phyloP scores from a whole-genome alignment of 148 eudicot genomes.

The Chenopodium suecicum region DNA sequence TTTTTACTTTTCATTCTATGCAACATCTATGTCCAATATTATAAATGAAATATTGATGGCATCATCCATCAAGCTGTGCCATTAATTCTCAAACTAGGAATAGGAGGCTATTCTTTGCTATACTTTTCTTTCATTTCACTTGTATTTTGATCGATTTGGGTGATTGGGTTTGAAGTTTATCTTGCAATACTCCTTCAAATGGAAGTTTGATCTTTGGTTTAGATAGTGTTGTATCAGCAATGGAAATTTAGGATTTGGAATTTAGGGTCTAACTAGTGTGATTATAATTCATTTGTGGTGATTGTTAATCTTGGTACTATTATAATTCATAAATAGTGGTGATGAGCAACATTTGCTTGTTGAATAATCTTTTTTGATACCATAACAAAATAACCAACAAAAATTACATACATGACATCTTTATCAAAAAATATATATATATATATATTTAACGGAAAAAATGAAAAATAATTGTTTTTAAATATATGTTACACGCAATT shows the following conservation, averaged over 20 bases:
- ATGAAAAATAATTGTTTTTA: too few species aligned
- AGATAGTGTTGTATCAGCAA: constrained; percentile 9
- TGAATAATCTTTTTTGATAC: background rate
- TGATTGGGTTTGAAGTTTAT: background rate
- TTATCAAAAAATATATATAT: too few species aligned
- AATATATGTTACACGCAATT: too few species aligned
- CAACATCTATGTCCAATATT: background rate
- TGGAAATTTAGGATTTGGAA: background rate
- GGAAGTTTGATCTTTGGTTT: constrained; percentile 5
- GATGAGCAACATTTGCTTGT: background rate
- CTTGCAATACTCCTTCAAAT: background rate
- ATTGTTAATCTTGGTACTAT: too few species aligned
- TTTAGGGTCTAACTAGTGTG: background rate
- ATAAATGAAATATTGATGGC: background rate
- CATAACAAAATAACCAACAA: background rate
- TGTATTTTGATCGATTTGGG: background rate
- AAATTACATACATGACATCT: too few species aligned
- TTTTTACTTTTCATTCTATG: background rate
- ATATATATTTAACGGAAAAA: too few species aligned
- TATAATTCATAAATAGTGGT: too few species aligned
- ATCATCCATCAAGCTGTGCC: background rate
- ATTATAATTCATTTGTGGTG: too few species aligned
- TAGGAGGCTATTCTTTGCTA: background rate
- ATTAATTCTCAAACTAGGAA: background rate
- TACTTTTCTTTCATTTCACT: background rate